Conservation (phyloP, 2,329 filamentous ascomycete species). For the Penicillium sp. region DNA sequence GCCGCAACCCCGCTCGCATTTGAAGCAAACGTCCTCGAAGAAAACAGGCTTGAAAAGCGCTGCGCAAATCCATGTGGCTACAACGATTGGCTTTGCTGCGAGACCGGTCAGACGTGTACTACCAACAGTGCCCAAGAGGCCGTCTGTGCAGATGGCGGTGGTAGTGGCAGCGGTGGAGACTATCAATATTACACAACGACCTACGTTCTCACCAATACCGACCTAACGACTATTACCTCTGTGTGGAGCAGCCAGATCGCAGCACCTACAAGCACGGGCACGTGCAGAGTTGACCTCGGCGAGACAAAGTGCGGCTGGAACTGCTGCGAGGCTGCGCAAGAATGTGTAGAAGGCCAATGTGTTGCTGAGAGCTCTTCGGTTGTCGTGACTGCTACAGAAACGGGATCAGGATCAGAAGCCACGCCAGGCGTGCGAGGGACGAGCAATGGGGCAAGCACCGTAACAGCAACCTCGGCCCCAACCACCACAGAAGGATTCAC, state of each 20-base stretch:
- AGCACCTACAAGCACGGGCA: constrained; percentile 21
- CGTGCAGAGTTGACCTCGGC: constrained; percentile 42
- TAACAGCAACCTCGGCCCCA: constrained; percentile 35
- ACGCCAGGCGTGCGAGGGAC: constrained; percentile 39
- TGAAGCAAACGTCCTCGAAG: constrained; percentile 15
- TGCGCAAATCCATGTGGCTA: constrained; percentile 48
- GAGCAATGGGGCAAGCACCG: constrained; percentile 35
- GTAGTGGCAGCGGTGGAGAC: constrained; percentile 34
- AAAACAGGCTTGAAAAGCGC: constrained; percentile 24
- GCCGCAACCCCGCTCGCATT: constrained; percentile 27
- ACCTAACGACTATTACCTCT: constrained; percentile 46
- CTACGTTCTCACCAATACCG: constrained; percentile 46
- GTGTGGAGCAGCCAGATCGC: constrained; percentile 42
- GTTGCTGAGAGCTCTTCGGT: constrained; percentile 37
- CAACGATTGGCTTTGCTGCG: constrained; percentile 45
- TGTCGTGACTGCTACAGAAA: constrained; percentile 28
- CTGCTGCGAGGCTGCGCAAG: constrained; percentile 40
- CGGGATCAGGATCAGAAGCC: constrained; percentile 14
- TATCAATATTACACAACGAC: constrained; percentile 49
- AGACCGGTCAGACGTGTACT: constrained; percentile 39
- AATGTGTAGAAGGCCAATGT: constrained; percentile 37
- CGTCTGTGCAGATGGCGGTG: constrained; percentile 33
- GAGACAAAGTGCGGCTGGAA: constrained; percentile 38
- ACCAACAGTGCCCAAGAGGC: constrained; percentile 45
- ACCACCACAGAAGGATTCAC: constrained; percentile 41